Evolutionary conservation across 2,329 filamentous ascomycete species (phyloP), one percentile per base, ranked within the genome.

Genomic region (Incumbomyces lentus): DNA sequence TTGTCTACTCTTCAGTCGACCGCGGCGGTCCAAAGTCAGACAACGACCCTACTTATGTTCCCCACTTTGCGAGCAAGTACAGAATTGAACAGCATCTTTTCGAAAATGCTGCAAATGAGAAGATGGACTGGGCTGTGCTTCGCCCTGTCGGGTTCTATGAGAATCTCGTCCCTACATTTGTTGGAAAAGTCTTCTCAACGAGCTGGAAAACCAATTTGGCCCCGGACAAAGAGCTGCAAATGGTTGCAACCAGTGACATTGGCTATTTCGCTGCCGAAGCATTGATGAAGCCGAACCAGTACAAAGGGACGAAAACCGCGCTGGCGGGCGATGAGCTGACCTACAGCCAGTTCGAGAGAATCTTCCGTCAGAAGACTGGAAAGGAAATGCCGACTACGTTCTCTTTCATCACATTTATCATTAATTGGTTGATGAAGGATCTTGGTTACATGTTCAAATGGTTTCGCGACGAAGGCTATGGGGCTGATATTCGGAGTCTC

Each of bases 381-480:
- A 53, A 51, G 7, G 51, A 52, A 10, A 46, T 64, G 7, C 59
- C 59, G 5, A 47, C 51, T 12, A 61, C 62, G 2, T 76, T 66
- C 46, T 71, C 17, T 49, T 75, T 10, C 64, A 62, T 1, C 60
- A 56, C 56, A 60, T 12, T 52, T 75, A 17, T 61, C 70, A 62
- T 67, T 59, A 53, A 53, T 60, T 31, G 56, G 72, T 11, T 64
- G 63, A n/a, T n/a, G 12, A 70, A 73, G 45, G 41, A 49, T n/a
- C 36, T 72, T 35, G 65, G 64, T 6, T 32, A 60, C 11, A 74
- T 74, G 70, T 67, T 71, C 34, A 59, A 62, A 12, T 76, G 73
- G 71, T 74, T 75, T 47, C 58, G 60, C 40, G 60, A 64, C 10
- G 64, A 66, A n/a, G 72, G 71, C 0, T 76, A 68, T 53, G 61